Conservation (phyloP, 441 rosid species). For the Pelargonium fulgidum region DNA sequence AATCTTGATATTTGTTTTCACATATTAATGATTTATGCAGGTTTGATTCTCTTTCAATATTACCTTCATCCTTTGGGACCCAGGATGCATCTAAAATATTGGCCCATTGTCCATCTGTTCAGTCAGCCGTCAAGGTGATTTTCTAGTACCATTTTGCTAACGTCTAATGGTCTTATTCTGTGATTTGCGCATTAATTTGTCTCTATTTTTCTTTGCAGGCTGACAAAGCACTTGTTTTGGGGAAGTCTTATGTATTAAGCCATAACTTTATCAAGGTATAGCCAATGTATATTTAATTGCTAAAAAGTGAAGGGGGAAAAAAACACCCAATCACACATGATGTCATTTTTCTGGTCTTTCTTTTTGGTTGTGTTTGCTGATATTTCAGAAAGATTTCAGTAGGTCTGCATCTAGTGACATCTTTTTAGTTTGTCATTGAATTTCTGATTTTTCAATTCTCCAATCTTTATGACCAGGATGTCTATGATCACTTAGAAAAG, state of each 20-base stretch:
- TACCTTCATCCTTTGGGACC: slow-evolving; percentile 59
- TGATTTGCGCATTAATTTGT: slow-evolving; percentile 19
- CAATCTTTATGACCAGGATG: slow-evolving; percentile 41
- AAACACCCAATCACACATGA: too few relatives aligned
- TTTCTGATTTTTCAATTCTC: not conserved
- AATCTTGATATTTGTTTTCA: not conserved
- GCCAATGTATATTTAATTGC: not conserved
- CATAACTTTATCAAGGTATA: slow-evolving; percentile 70
- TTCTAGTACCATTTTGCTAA: slow-evolving; percentile 12
- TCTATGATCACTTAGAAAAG: slow-evolving; percentile 68
- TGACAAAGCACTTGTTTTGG: slow-evolving; percentile 63
- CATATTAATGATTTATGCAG: slow-evolving; percentile 36
- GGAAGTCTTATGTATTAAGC: slow-evolving; percentile 71
- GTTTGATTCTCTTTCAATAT: slow-evolving; percentile 81
- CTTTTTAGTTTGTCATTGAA: not conserved
- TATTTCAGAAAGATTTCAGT: not conserved
- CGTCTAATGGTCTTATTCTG: slow-evolving; percentile 6
- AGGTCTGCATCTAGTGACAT: not conserved
- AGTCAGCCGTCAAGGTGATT: slow-evolving; percentile 67
- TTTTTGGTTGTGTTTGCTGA: too few relatives aligned
- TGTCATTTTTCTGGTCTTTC: too few relatives aligned
- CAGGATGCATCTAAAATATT: slow-evolving; percentile 78
- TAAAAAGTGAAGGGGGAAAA: too few relatives aligned
- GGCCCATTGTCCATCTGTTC: slow-evolving; percentile 68
- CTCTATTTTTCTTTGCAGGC: slow-evolving; percentile 41